Evolutionary conservation across 2,329 filamentous ascomycete species (phyloP).

Genomic region (Hypoxylon sp.): DNA sequence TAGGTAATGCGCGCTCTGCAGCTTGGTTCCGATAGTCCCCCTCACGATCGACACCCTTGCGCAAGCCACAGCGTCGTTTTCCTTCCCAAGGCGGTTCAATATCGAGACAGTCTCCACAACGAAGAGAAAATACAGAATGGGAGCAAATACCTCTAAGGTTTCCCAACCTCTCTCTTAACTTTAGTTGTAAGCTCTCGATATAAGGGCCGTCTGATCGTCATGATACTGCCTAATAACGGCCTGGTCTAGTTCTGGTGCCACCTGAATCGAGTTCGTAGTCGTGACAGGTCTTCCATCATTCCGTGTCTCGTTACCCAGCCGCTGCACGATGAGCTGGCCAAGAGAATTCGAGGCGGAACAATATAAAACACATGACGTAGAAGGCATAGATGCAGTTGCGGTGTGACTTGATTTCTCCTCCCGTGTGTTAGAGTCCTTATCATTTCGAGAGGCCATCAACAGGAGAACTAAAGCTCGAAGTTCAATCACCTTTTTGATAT

Average conservation of each 20-base stretch:
- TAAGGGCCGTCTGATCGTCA: background rate
- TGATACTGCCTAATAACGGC: background rate
- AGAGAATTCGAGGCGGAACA: conserved; percentile 9
- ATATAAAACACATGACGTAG: conserved; percentile 25
- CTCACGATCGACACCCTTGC: conserved; percentile 22
- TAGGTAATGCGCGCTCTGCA: conserved; percentile 12
- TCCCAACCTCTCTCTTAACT: background rate
- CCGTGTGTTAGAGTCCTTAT: conserved; percentile 1
- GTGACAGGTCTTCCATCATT: background rate
- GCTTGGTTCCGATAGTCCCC: conserved; percentile 24
- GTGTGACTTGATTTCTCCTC: conserved; percentile 11
- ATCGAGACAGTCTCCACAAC: conserved; percentile 16
- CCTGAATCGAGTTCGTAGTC: background rate
- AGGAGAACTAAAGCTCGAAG: background rate
- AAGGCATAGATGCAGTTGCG: conserved; percentile 21
- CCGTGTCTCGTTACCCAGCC: conserved; percentile 24
- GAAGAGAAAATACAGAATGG: conserved; percentile 1
- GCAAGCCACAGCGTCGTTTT: conserved; percentile 26
- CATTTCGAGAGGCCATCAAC: conserved; percentile 16
- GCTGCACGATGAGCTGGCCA: conserved; percentile 30
- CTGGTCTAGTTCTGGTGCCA: background rate
- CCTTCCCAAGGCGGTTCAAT: conserved; percentile 15
- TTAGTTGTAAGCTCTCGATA: background rate
- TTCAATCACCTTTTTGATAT: background rate
- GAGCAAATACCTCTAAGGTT: too few relatives aligned